These are phyloP conservation scores for Xylaria castorea DNA, from an alignment of 495 filamentous ascomycete genomes.

Conservation along the genomic window DNA sequence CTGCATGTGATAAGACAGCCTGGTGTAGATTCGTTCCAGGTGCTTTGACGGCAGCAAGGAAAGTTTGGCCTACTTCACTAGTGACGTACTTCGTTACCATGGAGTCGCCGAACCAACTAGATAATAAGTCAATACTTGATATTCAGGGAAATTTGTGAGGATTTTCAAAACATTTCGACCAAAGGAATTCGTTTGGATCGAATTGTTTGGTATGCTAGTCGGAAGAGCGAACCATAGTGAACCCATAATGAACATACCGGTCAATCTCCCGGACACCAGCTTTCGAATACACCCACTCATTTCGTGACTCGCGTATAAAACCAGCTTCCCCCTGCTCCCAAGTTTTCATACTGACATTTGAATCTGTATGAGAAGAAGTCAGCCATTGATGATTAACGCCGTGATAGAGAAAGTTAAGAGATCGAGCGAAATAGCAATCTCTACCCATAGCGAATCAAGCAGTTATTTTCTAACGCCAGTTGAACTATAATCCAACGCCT, in stretches of 20 bases:
- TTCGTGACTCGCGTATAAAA: slow-evolving; percentile 25
- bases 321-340: slow-evolving; percentile 35
- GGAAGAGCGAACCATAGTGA: not conserved
- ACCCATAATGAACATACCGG: slow-evolving; percentile 12
- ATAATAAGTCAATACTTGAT: not conserved
- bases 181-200: not conserved
- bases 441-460: not conserved
- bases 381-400: not conserved
- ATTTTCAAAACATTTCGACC: not conserved
- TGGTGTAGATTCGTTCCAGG: slow-evolving; percentile 34
- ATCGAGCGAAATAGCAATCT: not conserved
- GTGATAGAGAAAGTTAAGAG: not conserved
- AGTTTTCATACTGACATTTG: slow-evolving; percentile 36
- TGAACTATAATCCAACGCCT: not conserved
- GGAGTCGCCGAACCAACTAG: slow-evolving; percentile 44
- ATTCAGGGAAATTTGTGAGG: not conserved
- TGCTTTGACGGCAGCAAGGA: slow-evolving; percentile 30
- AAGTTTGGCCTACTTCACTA: slow-evolving; percentile 26
- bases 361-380: slow-evolving; percentile 3
- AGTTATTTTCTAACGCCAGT: not conserved
- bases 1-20: slow-evolving; percentile 31
- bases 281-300: slow-evolving; percentile 44
- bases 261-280: slow-evolving; percentile 39
- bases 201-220: not conserved
- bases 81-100: slow-evolving; percentile 42